Conservation (phyloP, 768 basidiomycete species). For the Mycena alexandri region DNA sequence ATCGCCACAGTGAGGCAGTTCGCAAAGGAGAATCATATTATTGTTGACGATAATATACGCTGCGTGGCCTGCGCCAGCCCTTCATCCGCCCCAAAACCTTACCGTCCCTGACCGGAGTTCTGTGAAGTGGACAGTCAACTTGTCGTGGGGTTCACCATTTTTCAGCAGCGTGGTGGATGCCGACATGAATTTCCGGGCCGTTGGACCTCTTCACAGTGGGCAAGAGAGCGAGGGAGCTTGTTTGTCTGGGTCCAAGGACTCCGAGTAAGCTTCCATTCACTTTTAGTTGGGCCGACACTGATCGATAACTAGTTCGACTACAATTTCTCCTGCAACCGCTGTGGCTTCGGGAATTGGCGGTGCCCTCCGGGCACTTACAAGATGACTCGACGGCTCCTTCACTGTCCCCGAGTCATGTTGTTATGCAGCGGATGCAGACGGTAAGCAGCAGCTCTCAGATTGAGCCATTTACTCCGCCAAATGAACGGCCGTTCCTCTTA, state of each 20-base stretch:
- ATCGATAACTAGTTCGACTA: not conserved
- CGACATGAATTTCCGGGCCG: constrained; percentile 64
- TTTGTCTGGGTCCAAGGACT: constrained; percentile 26
- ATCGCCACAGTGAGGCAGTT: constrained; percentile 61
- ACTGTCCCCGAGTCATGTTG: constrained; percentile 7
- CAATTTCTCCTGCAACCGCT: constrained; percentile 40
- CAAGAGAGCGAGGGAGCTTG: constrained; percentile 38
- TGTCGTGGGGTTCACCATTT: constrained; percentile 56
- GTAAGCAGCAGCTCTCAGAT: constrained; percentile 50
- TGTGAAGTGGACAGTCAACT: constrained; percentile 70
- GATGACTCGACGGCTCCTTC: constrained; percentile 9
- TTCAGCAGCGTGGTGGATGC: constrained; percentile 69
- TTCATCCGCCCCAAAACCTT: constrained; percentile 73
- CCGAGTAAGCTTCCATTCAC: not conserved
- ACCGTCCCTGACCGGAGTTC: constrained; percentile 55
- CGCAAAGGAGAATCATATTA: not conserved
- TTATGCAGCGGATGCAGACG: constrained; percentile 24
- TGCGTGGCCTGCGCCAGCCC: constrained; percentile 70
- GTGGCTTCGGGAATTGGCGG: constrained; percentile 57
- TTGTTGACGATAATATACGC: constrained; percentile 39
- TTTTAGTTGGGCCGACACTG: not conserved
- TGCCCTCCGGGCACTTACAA: constrained; percentile 11
- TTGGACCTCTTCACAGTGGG: constrained; percentile 70
- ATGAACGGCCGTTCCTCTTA: constrained; percentile 46
- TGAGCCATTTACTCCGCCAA: constrained; percentile 59